Evolutionary conservation across 2,329 filamentous ascomycete species (phyloP), one percentile per base, ranked within the genome.

Genomic region (Epichloe festucae): DNA sequence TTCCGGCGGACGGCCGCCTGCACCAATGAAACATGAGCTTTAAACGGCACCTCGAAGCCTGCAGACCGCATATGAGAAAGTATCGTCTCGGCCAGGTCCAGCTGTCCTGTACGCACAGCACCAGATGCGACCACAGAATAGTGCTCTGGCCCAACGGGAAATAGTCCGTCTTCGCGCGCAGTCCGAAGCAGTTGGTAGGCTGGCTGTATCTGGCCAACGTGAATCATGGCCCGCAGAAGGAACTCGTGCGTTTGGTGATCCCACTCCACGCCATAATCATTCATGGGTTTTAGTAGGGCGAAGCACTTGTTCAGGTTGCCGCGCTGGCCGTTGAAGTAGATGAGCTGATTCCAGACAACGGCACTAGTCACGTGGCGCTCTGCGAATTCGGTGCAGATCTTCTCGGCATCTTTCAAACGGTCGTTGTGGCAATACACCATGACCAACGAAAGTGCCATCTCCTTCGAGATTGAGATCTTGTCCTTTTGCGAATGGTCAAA

Each of bases 331-430:
- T 89, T 77, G 54, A 84, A 79, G 52, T 77, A 74, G 4, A 96
- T 70, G 35, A 96, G 68, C 50, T 80, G 74, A 62, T 96, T 95
- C 87, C 87, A 96, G 61, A 89, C 79, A 35, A 74, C 71, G 2
- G 82, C 82, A 21, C 66, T 67, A 2, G 74, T 70, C 1, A 79
- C 74, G 17, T 72, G 68, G 54, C 73, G 71, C 12, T 67, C 65
- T 21, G 82, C 70, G 35, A 81, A 75, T 44, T 77, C 75, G 47
- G 76, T 49, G 44, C 65, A 69, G 27, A 71, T 60, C n/a, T 57
- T 59, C 52, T 69, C 63, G 0, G 70, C 70, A 39, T 70, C 69
- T 15, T 57, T 36, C 7, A 69, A 55, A 2, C 63, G 61, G 10
- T 65, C 62, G 45, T 70, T 70, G 50, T 60, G 61, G 42, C 82